Evolutionary conservation across 2,329 filamentous ascomycete genomes (phyloP).

Genomic region (Cercospora sojina): DNA sequence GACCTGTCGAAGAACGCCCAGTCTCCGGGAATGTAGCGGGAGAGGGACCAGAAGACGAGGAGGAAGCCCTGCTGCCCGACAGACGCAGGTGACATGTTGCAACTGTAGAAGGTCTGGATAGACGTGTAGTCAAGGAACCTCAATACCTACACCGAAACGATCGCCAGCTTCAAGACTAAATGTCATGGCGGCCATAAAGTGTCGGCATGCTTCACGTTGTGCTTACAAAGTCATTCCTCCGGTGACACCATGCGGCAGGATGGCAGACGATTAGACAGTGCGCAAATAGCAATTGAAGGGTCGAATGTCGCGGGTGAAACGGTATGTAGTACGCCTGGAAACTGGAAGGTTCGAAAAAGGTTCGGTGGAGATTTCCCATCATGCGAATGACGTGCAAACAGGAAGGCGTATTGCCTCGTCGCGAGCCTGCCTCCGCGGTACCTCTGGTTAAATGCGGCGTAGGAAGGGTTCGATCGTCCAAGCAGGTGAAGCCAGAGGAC

Average conservation of each 20-base stretch:
- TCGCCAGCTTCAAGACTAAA: neutral
- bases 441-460: neutral
- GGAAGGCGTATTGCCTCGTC: neutral
- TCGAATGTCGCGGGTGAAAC: neutral
- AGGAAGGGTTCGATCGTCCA: neutral
- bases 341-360: neutral
- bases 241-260: neutral
- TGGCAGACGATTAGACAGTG: neutral
- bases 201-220: neutral
- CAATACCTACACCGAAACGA: neutral
- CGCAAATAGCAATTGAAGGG: neutral
- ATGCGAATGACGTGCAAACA: neutral
- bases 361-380: neutral
- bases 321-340: neutral
- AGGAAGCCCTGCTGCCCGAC: constrained; percentile 7
- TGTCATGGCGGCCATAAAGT: neutral
- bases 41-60: constrained; percentile 2
- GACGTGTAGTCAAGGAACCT: neutral
- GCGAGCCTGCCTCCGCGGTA: neutral
- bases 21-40: neutral
- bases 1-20: constrained; percentile 29
- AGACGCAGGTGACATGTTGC: constrained; percentile 5
- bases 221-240: neutral
- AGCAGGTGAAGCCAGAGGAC: neutral
- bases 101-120: neutral